Evolutionary conservation across 179 eudicot genomes (phyloP).

Genomic region (Gypsophila paniculata): DNA sequence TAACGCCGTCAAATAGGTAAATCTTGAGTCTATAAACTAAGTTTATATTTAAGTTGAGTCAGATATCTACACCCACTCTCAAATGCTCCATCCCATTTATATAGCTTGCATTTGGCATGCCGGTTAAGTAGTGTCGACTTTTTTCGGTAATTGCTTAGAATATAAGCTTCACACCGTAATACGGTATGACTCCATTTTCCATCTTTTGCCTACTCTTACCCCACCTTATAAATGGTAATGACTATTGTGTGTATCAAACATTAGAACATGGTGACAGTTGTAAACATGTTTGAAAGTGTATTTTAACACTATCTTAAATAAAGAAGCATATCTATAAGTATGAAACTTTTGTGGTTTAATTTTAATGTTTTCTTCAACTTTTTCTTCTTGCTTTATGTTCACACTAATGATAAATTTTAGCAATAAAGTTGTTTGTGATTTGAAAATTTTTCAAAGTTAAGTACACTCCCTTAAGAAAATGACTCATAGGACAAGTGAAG

Average conservation of each 20-base stretch:
- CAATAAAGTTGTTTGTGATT: neutral
- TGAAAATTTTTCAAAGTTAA: neutral
- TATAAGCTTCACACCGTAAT: neutral
- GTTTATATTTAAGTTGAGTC: no score
- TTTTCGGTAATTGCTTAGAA: no score
- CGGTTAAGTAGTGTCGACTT: no score
- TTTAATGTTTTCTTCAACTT: neutral
- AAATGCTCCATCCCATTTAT: no score
- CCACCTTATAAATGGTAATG: neutral
- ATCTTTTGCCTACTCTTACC: neutral
- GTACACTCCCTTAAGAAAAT: neutral
- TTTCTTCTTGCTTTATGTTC: neutral
- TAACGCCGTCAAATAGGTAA: no score
- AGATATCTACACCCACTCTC: no score
- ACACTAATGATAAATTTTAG: neutral
- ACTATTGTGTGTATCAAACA: neutral
- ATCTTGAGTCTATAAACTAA: no score
- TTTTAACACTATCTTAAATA: neutral
- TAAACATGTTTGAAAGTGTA: neutral
- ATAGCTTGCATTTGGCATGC: no score
- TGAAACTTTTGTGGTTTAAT: neutral
- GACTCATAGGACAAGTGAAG: slow-evolving; percentile 14
- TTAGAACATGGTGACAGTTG: neutral
- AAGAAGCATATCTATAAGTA: neutral
- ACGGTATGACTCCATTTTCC: neutral